Percentiles rank a stretch among this genome's conserved stretches.
phyloP scores from a whole-genome alignment of 2,329 filamentous ascomycete species.

The Trichoderma polysporum region DNA sequence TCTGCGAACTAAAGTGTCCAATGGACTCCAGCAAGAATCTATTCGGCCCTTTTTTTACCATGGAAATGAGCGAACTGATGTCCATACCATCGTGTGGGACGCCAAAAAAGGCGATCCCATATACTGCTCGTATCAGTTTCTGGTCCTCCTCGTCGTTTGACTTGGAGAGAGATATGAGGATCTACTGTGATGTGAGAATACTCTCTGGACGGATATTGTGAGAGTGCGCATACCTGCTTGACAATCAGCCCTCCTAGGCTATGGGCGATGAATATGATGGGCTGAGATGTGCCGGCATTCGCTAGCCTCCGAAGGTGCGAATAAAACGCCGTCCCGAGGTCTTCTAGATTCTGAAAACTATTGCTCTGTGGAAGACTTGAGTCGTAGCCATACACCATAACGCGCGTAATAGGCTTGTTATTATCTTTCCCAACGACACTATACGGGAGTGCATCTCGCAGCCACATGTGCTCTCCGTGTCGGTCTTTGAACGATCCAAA shows the following conservation, averaged over 20 bases:
- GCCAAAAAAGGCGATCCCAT: neutral
- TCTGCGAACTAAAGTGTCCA: neutral
- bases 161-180: neutral
- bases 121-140: neutral
- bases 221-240: neutral
- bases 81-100: constrained; percentile 1
- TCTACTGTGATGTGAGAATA: neutral
- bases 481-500: constrained; percentile 3
- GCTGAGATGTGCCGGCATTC: neutral
- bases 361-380: neutral
- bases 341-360: neutral
- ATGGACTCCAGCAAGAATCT: neutral
- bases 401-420: neutral
- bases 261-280: neutral
- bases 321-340: neutral
- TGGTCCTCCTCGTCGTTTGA: neutral
- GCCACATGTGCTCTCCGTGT: neutral
- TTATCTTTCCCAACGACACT: neutral
- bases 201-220: neutral
- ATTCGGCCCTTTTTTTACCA: neutral
- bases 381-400: neutral
- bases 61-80: neutral
- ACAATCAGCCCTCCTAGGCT: neutral
- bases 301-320: neutral
- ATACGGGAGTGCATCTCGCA: neutral